phyloP scores from a whole-genome alignment of 768 basidiomycete genomes.

The Lactarius evosmus region DNA sequence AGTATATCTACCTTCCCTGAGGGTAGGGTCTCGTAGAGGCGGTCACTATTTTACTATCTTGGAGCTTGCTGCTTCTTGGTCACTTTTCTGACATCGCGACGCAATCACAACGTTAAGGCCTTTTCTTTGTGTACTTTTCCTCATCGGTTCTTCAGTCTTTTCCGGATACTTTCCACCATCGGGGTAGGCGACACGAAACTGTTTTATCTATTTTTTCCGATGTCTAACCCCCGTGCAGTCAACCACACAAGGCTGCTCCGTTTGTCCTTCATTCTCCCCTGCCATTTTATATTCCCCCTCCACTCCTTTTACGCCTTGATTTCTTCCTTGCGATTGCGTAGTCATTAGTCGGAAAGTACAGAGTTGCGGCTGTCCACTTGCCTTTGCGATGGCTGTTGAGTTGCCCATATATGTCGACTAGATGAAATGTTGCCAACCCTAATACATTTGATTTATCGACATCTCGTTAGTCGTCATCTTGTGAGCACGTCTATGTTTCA shows the following conservation, averaged over 20 bases:
- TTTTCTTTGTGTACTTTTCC: conserved; percentile 10
- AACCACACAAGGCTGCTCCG: conserved; percentile 3
- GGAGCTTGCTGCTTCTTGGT: conserved; percentile 6
- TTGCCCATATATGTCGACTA: conserved; percentile 13
- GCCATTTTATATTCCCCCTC: neutral
- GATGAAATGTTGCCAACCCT: conserved; percentile 11
- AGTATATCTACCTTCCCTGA: neutral
- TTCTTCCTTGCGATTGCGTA: conserved; percentile 21
- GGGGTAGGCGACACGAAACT: conserved; percentile 12
- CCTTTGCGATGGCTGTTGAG: conserved; percentile 3
- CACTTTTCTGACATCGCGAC: conserved; percentile 14
- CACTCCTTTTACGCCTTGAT: conserved; percentile 17
- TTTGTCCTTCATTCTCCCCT: conserved; percentile 11
- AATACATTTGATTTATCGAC: conserved; percentile 19
- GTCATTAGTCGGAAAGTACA: conserved; percentile 9
- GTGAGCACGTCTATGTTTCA: neutral
- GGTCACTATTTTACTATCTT: neutral
- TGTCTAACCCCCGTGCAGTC: conserved; percentile 17
- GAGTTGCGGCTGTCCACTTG: conserved; percentile 6
- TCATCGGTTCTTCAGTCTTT: neutral
- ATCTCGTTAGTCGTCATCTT: neutral
- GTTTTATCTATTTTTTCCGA: conserved; percentile 24
- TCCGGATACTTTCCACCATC: conserved; percentile 2
- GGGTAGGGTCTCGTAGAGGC: neutral
- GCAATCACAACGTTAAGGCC: conserved; percentile 21